These are phyloP conservation scores for Carex littledalei DNA, from an alignment of 176 grass and related monocot species.

Conservation along the genomic window DNA sequence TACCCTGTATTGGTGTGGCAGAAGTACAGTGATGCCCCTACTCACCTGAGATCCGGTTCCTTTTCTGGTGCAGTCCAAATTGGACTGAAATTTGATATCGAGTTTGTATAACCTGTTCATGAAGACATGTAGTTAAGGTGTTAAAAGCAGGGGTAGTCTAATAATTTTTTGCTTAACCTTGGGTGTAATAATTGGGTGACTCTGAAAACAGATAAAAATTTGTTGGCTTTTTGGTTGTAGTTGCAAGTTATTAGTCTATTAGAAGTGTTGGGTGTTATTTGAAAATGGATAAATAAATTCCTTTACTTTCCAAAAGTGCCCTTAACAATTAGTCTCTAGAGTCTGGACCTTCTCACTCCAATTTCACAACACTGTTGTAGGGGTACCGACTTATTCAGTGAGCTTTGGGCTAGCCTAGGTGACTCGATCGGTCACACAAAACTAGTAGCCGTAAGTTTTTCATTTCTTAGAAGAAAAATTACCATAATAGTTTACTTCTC, in stretches of 20 bases:
- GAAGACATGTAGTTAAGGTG: background rate
- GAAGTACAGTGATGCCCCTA: background rate
- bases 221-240: background rate
- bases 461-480: background rate
- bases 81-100: background rate
- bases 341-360: background rate
- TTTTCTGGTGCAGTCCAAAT: background rate
- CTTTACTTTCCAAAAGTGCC: background rate
- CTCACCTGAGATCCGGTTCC: background rate
- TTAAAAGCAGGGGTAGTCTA: background rate
- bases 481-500: background rate
- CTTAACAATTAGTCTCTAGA: background rate
- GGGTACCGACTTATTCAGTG: conserved; percentile 60
- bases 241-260: background rate
- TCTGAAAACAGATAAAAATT: background rate
- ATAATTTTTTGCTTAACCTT: background rate
- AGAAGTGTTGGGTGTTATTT: background rate
- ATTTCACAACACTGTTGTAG: conserved; percentile 39
- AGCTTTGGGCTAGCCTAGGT: conserved; percentile 61
- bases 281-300: background rate
- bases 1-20: background rate
- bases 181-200: background rate
- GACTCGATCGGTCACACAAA: conserved; percentile 59
- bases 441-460: conserved; percentile 63
- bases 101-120: background rate